Base-by-base conservation (phyloP, 1,139 yeast species). In the Suhomyces chickasaworum region DNA sequence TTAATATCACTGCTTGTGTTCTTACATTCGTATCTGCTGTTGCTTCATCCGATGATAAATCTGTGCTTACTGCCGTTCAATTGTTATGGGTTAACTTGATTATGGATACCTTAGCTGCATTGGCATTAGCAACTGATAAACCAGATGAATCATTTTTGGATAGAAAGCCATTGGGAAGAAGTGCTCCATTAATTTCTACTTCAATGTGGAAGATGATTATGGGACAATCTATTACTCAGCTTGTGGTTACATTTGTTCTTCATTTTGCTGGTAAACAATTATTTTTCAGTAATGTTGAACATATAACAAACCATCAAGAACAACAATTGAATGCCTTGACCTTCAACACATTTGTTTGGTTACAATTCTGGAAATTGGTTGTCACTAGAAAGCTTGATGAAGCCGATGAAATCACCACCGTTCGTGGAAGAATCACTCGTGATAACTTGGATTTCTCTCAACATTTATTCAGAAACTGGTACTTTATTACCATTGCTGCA, bases 161-260 rank as follows among this genome's bases (percentile, higher is more conserved):
- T 53, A 78, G 90, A 48, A 84, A 81, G 62, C 99, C 99, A 1
- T 91, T 87, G 39, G 95, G 95, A 38, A 78, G 97, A 60, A 71
- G 73, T 21, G 78, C 81, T n/a, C 87, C 95, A 2, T 75, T 93
- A 65, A 91, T 93, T 55, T 77, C 96, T 2, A 84, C 85, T 4
- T 87, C 96, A 16, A 93, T 95, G 93, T 93, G 99, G 99, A 93
- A 93, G 66, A 91, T 95, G 97, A 93, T 95, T 58, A 56, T 91
- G 44, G 95, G 97, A 4, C 97, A 93, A 69, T 80, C 97, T 1
- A 53, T 75, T 8, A 78, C 83, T 50, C 99, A 93, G 71, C 77
- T 95, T 52, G 61, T 77, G 22, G 79, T 93, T 21, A 91, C 98
- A 0, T 86, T 93, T 61, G 73, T 77, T 4, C 68, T 95, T 42